Conservation (phyloP, 1,284 basidiomycete species). For the Puccinia polysora region DNA sequence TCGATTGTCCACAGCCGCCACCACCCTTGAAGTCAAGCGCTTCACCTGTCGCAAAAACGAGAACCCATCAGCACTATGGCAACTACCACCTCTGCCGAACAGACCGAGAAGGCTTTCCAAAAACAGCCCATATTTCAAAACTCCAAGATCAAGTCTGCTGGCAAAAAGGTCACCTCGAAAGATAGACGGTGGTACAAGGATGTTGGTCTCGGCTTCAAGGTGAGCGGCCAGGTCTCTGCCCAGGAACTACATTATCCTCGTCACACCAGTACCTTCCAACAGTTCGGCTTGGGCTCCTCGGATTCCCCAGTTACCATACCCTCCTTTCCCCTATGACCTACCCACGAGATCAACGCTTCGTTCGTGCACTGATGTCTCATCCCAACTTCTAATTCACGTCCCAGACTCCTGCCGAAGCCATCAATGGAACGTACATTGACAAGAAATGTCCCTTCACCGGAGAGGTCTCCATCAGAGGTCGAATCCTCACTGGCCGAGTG, state of each 20-base stretch:
- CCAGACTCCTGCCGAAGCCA: slow-evolving; percentile 84
- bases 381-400: neutral
- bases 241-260: neutral
- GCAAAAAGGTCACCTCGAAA: slow-evolving; percentile 86
- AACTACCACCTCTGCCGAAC: slow-evolving; percentile 37
- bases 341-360: neutral
- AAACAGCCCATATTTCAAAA: slow-evolving; percentile 99
- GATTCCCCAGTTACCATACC: too few relatives aligned
- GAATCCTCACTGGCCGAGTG: slow-evolving; percentile 95
- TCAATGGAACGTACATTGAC: slow-evolving; percentile 96
- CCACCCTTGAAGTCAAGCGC: too few relatives aligned
- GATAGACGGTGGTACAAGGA: slow-evolving; percentile 96
- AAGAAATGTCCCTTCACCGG: slow-evolving; percentile 82
- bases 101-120: slow-evolving; percentile 64
- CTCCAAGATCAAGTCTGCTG: slow-evolving; percentile 70
- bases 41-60: too few relatives aligned
- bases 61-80: too few relatives aligned
- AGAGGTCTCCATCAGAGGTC: slow-evolving; percentile 93
- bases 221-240: slow-evolving; percentile 6
- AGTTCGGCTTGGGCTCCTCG: too few relatives aligned
- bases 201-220: slow-evolving; percentile 54
- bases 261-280: neutral
- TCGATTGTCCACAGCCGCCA: too few relatives aligned
- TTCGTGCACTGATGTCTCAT: neutral
- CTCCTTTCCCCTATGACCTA: too few relatives aligned